phyloP scores from a whole-genome alignment of 208 protist genomes.

The Angomonas deanei region DNA sequence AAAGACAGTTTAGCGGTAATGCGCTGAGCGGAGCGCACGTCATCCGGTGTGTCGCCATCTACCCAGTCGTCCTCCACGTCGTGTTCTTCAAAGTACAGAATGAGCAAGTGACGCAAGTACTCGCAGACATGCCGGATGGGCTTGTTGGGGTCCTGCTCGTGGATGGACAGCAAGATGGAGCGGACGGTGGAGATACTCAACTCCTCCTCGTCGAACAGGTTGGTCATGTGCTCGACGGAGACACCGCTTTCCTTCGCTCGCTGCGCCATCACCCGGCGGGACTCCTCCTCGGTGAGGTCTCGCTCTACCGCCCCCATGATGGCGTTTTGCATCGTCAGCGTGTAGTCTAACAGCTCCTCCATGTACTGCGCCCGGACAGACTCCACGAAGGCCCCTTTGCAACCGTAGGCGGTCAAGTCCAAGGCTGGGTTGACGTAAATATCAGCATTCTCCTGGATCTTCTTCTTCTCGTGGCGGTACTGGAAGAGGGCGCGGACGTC shows the following conservation, averaged over 20 bases:
- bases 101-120: slow-evolving; percentile 41
- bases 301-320: slow-evolving; percentile 23
- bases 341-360: slow-evolving; percentile 32
- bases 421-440: slow-evolving; percentile 6
- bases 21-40: slow-evolving; percentile 15
- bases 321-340: slow-evolving; percentile 30
- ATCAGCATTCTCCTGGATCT: neutral
- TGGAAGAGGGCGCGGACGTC: slow-evolving; percentile 24
- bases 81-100: slow-evolving; percentile 26
- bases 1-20: slow-evolving; percentile 14
- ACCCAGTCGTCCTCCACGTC: slow-evolving; percentile 17
- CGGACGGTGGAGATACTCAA: slow-evolving; percentile 17
- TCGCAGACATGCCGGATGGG: slow-evolving; percentile 18
- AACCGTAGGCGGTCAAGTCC: slow-evolving; percentile 5
- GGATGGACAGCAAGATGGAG: slow-evolving; percentile 27
- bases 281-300: slow-evolving; percentile 14
- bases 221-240: neutral
- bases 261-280: slow-evolving; percentile 2
- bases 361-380: slow-evolving; percentile 35
- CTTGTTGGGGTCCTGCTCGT: slow-evolving; percentile 26
- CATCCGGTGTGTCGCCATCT: slow-evolving; percentile 12
- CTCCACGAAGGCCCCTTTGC: slow-evolving; percentile 32
- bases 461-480: slow-evolving; percentile 5
- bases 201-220: neutral
- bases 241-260: neutral